Base-by-base conservation (phyloP, 2,329 filamentous ascomycete genomes). In the Colletotrichum higginsianum region DNA sequence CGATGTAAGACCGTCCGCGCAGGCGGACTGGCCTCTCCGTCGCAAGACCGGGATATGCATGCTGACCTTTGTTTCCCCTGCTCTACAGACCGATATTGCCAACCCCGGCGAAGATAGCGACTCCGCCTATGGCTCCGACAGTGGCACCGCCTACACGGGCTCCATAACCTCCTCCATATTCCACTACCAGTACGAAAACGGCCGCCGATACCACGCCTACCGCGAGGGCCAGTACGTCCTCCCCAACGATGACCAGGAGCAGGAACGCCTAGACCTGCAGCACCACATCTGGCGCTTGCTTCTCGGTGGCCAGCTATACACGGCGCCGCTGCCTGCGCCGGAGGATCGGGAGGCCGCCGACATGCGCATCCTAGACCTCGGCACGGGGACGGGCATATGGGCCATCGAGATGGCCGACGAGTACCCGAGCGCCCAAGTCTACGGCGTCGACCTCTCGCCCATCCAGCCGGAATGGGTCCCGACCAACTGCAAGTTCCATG, bases 371-470 rank as follows among this genome's bases (percentile, higher is more conserved):
- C 81, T 91, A 12, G 88, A 91, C 75, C 81, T 91, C 12, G 88
- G 89, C 58, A 90, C 87, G 8, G 90, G 90, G 18, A 90, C 88
- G 0, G 90, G 90, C 2, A 89, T 90, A 66, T 92, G 90, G 88
- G 84, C 75, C 9, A 76, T 77, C 2, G 76, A 77, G 11, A 75
- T 71, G 13, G 71, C 84, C 38, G 93, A 93, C 66, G 71, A 81
- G 3, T 84, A 86, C 57, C 86, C 87, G 23, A 78, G 84, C 58
- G 84, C 80, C 42, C 82, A 79, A 80, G 88, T 80, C 1, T 84
- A 85, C 53, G 89, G 89, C 11, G 87, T 87, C 2, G 89, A 91
- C 74, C 81, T 91, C 2, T 89, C 87, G 18, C 88, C 89, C 0
- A 89, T 89, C 12, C 89, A 91, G 71, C 88, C 88, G 2, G 81